phyloP scores from a whole-genome alignment of 352 stramenopile species.

The Achlya hypogyna region DNA sequence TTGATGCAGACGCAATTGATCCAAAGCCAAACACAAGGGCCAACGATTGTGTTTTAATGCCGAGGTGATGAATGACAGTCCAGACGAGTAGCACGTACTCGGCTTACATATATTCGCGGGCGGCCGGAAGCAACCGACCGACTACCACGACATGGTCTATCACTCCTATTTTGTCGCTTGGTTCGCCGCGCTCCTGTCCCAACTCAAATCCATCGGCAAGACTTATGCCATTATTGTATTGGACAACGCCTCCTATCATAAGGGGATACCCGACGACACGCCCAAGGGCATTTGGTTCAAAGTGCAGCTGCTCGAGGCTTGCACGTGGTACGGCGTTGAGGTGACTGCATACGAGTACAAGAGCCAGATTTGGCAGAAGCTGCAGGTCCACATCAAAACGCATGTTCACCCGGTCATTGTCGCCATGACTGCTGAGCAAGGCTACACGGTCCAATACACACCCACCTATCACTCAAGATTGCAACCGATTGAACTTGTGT shows the following conservation, averaged over 20 bases:
- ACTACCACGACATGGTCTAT: not conserved
- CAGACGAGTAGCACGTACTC: not conserved
- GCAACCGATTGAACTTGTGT: constrained; percentile 9
- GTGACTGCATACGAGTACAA: not conserved
- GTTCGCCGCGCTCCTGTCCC: not conserved
- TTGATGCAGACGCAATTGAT: not conserved
- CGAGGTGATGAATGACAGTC: not conserved
- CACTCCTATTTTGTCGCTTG: not conserved
- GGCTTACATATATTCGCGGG: not conserved
- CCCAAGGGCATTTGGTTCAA: not conserved
- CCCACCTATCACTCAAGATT: not conserved
- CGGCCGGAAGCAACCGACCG: not conserved
- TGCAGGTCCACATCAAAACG: constrained; percentile 1
- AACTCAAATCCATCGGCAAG: not conserved
- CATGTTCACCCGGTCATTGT: not conserved
- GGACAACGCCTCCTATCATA: not conserved
- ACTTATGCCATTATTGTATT: not conserved
- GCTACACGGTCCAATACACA: not conserved
- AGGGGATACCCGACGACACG: not conserved
- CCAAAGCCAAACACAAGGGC: not conserved
- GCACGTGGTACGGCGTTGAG: not conserved
- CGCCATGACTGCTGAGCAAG: not conserved
- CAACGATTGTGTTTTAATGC: not conserved
- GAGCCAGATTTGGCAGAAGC: not conserved
- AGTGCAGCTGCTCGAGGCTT: not conserved